phyloP scores from a whole-genome alignment of 139 green algal genomes.

The Dunaliella primolecta region DNA sequence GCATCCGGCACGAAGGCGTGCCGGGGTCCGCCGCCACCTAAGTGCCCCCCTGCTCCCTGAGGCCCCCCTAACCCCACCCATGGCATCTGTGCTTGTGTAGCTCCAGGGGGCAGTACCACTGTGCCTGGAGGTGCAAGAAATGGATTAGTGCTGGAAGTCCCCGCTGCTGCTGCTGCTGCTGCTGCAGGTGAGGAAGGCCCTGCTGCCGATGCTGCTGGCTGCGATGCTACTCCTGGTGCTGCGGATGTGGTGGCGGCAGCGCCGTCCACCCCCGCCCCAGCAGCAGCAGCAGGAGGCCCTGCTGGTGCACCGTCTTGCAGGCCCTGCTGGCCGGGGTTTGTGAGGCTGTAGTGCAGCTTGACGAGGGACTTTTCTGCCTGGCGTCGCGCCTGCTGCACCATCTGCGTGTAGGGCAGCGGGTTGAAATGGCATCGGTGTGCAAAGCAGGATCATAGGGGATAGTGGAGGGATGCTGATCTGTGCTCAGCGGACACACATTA shows the following conservation, averaged over 20 bases:
- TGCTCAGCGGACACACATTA: no score
- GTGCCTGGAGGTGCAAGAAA: conserved; percentile 13
- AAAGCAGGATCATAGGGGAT: neutral
- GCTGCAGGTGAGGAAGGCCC: neutral
- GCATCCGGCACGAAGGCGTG: neutral
- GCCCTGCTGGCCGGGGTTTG: neutral
- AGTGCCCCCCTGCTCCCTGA: no score
- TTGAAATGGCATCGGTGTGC: neutral
- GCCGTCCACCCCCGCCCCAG: no score
- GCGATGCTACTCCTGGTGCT: no score
- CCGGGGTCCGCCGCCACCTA: no score
- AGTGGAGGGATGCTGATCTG: neutral
- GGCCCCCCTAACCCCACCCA: no score
- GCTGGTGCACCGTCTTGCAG: no score
- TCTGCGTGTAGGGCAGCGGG: neutral
- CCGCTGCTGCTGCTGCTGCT: neutral
- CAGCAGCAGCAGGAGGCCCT: no score
- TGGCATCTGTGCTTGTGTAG: neutral
- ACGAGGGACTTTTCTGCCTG: conserved; percentile 22
- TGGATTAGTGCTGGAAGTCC: neutral
- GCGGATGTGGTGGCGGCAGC: no score
- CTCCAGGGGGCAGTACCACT: neutral
- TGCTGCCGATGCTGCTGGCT: no score
- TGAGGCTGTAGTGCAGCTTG: conserved; percentile 17
- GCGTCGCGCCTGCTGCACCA: neutral